Conservation (phyloP, 2,329 filamentous ascomycete genomes). For the Iodosphaeria phyllophila region DNA sequence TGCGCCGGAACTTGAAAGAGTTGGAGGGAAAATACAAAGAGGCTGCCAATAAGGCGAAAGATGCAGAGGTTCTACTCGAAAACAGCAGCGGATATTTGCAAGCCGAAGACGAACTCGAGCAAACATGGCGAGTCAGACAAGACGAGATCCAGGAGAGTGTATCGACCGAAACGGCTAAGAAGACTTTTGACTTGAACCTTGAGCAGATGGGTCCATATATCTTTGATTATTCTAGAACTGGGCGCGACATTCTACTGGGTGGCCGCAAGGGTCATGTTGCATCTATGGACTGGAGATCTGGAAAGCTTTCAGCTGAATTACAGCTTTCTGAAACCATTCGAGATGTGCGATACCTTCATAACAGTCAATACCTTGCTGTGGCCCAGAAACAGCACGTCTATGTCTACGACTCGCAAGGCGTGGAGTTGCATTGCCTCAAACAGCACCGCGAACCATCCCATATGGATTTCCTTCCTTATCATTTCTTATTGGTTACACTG, state of each 20-base stretch:
- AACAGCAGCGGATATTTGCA: constrained; percentile 74
- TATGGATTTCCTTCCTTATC: constrained; percentile 92
- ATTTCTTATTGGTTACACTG: constrained; percentile 83
- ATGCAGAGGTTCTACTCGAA: constrained; percentile 87
- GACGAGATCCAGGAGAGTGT: constrained; percentile 63
- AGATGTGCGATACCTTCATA: constrained; percentile 83
- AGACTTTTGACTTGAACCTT: constrained; percentile 77
- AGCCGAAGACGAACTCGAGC: constrained; percentile 71
- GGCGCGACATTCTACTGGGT: constrained; percentile 65
- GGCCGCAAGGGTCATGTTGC: constrained; percentile 90
- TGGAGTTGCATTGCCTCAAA: constrained; percentile 79
- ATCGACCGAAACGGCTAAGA: constrained; percentile 70
- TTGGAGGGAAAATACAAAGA: constrained; percentile 71
- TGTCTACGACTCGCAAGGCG: constrained; percentile 73
- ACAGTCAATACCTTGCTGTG: constrained; percentile 85
- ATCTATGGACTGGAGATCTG: constrained; percentile 48
- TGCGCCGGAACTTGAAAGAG: constrained; percentile 59
- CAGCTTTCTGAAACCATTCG: constrained; percentile 81
- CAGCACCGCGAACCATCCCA: constrained; percentile 83
- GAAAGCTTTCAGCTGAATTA: constrained; percentile 32
- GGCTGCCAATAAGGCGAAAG: constrained; percentile 70
- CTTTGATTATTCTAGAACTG: constrained; percentile 79
- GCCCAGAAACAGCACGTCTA: constrained; percentile 95
- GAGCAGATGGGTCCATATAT: constrained; percentile 71
- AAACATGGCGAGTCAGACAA: constrained; percentile 84